Evolutionary conservation across 495 filamentous ascomycete species (phyloP).

Genomic region (Lophiostoma macrostomum): DNA sequence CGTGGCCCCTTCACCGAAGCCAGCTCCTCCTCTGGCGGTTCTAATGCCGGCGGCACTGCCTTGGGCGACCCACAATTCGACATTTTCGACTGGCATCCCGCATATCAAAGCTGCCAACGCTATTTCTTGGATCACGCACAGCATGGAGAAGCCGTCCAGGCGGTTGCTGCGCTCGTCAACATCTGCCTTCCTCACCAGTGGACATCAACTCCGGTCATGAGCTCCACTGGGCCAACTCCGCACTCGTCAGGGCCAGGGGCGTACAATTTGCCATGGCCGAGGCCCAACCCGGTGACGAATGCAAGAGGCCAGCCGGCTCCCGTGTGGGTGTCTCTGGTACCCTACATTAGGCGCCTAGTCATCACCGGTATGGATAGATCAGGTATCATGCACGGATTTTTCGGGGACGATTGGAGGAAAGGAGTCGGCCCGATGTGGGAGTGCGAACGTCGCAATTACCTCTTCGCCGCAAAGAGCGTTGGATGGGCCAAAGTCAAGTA

Average conservation of each 20-base stretch:
- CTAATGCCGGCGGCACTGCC: slow-evolving; percentile 18
- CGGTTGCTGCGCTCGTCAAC: slow-evolving; percentile 88
- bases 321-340: slow-evolving; percentile 67
- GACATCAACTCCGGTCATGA: slow-evolving; percentile 39
- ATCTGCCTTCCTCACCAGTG: slow-evolving; percentile 71
- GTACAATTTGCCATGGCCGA: slow-evolving; percentile 32
- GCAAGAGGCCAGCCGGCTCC: slow-evolving; percentile 30
- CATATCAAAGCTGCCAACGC: slow-evolving; percentile 84
- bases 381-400: slow-evolving; percentile 85
- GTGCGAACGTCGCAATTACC: slow-evolving; percentile 86
- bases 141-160: slow-evolving; percentile 76
- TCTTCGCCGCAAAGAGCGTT: slow-evolving; percentile 90
- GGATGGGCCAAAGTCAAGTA: slow-evolving; percentile 85
- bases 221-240: slow-evolving; percentile 35
- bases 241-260: slow-evolving; percentile 33
- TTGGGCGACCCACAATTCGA: slow-evolving; percentile 56
- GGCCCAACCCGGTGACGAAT: slow-evolving; percentile 26
- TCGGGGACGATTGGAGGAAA: slow-evolving; percentile 81
- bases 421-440: slow-evolving; percentile 83
- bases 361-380: slow-evolving; percentile 88
- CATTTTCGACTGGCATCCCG: slow-evolving; percentile 90
- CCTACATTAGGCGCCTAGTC: slow-evolving; percentile 86
- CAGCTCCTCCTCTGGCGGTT: slow-evolving; percentile 16
- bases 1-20: slow-evolving; percentile 20
- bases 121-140: slow-evolving; percentile 95